phyloP scores from a whole-genome alignment of 192 early-diverging fungal species.

The Chytriomyces confervae region DNA sequence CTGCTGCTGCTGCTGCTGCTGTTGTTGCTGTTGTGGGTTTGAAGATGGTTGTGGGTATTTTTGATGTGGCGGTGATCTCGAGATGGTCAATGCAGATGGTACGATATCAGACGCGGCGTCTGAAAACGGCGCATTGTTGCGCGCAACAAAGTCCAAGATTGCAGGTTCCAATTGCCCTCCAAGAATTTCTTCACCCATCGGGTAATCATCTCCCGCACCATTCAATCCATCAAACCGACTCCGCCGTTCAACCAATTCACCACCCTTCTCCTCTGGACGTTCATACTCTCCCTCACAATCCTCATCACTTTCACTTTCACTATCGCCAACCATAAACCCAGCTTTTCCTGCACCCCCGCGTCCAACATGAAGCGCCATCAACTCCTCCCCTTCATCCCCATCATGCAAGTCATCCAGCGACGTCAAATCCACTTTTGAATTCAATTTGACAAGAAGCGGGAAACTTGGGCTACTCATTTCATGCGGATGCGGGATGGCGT shows the following conservation, averaged over 20 bases:
- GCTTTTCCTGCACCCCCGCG: not conserved
- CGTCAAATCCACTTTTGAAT: slow-evolving; percentile 29
- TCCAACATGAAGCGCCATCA: not conserved
- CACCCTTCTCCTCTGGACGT: not conserved
- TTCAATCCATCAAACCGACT: slow-evolving; percentile 6
- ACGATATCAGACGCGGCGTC: not conserved
- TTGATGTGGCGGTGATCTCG: not conserved
- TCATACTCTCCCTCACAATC: not conserved
- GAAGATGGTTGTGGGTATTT: not conserved
- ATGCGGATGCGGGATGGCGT: slow-evolving; percentile 19
- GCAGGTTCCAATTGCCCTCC: not conserved
- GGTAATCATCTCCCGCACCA: not conserved
- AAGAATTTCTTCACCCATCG: not conserved
- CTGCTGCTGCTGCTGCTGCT: too few species aligned
- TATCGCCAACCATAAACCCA: slow-evolving; percentile 7
- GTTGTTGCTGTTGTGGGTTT: too few species aligned
- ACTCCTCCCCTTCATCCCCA: slow-evolving; percentile 22
- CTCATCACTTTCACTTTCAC: slow-evolving; percentile 7
- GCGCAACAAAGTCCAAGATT: not conserved
- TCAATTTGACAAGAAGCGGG: slow-evolving; percentile 14
- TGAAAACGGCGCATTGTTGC: not conserved
- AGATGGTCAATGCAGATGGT: not conserved
- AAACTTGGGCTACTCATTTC: slow-evolving; percentile 25
- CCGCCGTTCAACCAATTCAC: not conserved
- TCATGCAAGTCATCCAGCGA: slow-evolving; percentile 8